Base-by-base conservation (phyloP, 164 flowering plant genomes). In the Vitis cinerea region DNA sequence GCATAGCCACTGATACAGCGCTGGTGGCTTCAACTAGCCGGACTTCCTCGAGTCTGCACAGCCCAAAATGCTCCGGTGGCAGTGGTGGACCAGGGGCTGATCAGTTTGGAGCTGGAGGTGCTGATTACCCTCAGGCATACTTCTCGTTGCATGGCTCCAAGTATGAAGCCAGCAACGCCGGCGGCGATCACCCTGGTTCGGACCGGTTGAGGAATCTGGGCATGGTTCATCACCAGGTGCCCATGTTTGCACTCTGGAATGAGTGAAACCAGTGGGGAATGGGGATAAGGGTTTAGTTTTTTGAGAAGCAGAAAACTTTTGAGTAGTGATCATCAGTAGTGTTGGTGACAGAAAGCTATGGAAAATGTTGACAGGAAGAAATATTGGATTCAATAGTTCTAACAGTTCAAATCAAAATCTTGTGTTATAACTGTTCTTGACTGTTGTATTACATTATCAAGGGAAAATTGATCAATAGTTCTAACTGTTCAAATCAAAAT, bases 161-260 rank as follows among this genome's bases (percentile, higher is more conserved):
- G 65, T 75, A 78, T 30, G 83, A 80, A 30, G 66, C 65, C 23
- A 69, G 54, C 44, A 44, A 50, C 47, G 4, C 44, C 7, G 80
- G 69, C 1, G 61, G 44, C 17, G 73, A 55, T 5, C 58, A 66
- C 1, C 49, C 10, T 3, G 31, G 49, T 31, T 16, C 62, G 5
- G 53, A 19, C 9, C n/a, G 71, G 54, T 51, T 65, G 0, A 71
- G 67, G 2, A 75, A 69, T 66, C 53, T 82, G 72, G 81, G 56
- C 3, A 66, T 83, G 70, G 82, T 66, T 77, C 79, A 75, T 74
- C 86, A 75, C 73, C 86, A 79, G 14, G 82, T 79, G 9, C 87
- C 93, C 2, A 77, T 87, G 77, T 88, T 87, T 80, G 90, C 90
- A 0, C 48, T 87, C 64, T 83, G 88, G 88, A 84, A 78, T 62